phyloP scores from a whole-genome alignment of 2,329 filamentous ascomycete genomes.

The Calonectria naviculata region DNA sequence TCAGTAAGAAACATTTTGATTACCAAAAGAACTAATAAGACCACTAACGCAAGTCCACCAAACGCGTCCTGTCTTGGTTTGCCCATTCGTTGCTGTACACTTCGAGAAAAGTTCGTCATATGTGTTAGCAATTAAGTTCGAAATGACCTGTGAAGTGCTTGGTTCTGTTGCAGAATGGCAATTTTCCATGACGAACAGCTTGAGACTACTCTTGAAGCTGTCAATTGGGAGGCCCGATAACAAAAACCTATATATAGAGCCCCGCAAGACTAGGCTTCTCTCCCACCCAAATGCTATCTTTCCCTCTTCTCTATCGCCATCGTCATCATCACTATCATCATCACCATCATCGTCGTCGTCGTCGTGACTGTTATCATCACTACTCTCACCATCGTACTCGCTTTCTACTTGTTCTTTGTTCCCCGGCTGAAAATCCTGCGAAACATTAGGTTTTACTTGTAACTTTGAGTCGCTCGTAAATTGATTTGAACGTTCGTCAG shows the following conservation, averaged over 20 bases:
- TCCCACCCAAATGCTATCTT: no score
- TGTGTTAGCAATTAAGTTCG: background rate
- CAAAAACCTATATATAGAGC: background rate
- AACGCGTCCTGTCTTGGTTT: background rate
- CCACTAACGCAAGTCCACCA: background rate
- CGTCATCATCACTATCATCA: no score
- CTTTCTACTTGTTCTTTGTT: no score
- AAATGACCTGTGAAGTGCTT: background rate
- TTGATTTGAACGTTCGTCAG: background rate
- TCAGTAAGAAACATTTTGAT: background rate
- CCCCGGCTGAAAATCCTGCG: background rate
- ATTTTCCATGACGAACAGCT: background rate
- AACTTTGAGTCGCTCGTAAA: background rate
- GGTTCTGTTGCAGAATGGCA: background rate
- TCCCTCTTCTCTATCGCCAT: no score
- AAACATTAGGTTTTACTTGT: background rate
- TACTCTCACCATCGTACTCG: no score
- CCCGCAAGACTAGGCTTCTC: no score
- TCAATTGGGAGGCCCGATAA: background rate
- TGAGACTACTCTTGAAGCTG: background rate
- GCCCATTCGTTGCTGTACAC: background rate
- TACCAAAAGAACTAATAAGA: background rate
- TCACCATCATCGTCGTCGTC: no score
- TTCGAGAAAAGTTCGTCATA: background rate
- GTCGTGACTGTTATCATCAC: no score